phyloP scores from a whole-genome alignment of 306 rosid species.

The Astragalus membranaceus region DNA sequence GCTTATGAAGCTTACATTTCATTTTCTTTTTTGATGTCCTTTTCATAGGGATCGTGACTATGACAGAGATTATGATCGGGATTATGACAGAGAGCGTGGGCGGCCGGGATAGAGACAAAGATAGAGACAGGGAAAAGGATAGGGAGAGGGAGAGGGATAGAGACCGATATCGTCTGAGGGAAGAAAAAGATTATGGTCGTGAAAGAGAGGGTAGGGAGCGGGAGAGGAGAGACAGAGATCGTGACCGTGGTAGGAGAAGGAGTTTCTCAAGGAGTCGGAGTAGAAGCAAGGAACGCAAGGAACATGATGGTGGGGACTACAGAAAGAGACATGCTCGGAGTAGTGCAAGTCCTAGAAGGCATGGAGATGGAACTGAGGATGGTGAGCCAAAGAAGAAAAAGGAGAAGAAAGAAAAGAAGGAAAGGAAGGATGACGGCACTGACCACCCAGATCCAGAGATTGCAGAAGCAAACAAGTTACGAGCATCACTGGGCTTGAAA shows the following conservation, averaged over 20 bases:
- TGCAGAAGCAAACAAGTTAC: slow-evolving; percentile 70
- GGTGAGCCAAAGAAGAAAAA: slow-evolving; percentile 78
- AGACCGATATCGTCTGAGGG: slow-evolving; percentile 56
- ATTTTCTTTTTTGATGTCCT: not conserved
- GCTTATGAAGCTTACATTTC: not conserved
- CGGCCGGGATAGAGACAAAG: slow-evolving; percentile 71
- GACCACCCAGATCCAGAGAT: slow-evolving; percentile 86
- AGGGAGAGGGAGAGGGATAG: slow-evolving; percentile 56
- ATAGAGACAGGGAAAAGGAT: slow-evolving; percentile 40
- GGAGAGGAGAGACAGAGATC: slow-evolving; percentile 89
- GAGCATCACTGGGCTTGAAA: slow-evolving; percentile 85
- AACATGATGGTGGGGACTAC: slow-evolving; percentile 56
- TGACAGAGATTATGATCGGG: slow-evolving; percentile 73
- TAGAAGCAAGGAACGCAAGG: slow-evolving; percentile 79
- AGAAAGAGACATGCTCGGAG: slow-evolving; percentile 71
- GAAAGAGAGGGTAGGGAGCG: slow-evolving; percentile 83
- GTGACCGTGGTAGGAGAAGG: slow-evolving; percentile 84
- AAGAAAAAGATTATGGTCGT: slow-evolving; percentile 60
- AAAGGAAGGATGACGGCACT: slow-evolving; percentile 68
- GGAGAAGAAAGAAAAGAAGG: slow-evolving; percentile 69
- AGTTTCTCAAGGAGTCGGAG: slow-evolving; percentile 87
- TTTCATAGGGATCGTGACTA: slow-evolving; percentile 79
- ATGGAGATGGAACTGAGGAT: slow-evolving; percentile 58
- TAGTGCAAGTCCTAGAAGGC: slow-evolving; percentile 67
- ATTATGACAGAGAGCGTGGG: slow-evolving; percentile 72